These are phyloP conservation scores for Hyphopichia buzzinii DNA, from an alignment of 1,139 yeast genomes.

Conservation along the genomic window DNA sequence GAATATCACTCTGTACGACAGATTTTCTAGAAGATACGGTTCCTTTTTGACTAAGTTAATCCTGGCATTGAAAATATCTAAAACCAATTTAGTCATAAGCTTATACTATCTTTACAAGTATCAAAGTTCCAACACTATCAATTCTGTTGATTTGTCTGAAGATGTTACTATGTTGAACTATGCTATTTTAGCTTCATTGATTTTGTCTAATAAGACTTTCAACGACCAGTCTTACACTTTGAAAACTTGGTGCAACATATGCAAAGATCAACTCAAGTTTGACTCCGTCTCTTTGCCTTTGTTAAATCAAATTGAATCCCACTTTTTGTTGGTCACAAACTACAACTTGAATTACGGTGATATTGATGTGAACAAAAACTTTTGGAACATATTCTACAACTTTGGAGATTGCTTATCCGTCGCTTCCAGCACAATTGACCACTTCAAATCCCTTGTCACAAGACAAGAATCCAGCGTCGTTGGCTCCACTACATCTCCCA, in stretches of 20 bases:
- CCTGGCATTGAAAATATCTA: constrained; percentile 27
- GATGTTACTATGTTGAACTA: constrained; percentile 22
- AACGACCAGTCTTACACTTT: constrained; percentile 54
- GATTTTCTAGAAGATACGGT: constrained; percentile 19
- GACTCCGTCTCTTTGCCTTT: constrained; percentile 12
- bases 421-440: neutral
- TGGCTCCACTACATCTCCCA: neutral
- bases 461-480: neutral
- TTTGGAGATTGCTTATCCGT: neutral
- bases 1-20: constrained; percentile 4
- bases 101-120: constrained; percentile 32
- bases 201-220: constrained; percentile 46
- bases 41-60: constrained; percentile 19
- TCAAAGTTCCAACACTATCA: constrained; percentile 14
- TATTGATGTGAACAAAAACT: constrained; percentile 19
- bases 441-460: constrained; percentile 1
- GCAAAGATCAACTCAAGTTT: constrained; percentile 10
- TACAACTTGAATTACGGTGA: constrained; percentile 27
- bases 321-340: constrained; percentile 28
- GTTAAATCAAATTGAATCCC: constrained; percentile 28
- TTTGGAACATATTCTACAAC: constrained; percentile 21
- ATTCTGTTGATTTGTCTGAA: constrained; percentile 12
- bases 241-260: constrained; percentile 44
- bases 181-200: constrained; percentile 32
- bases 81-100: constrained; percentile 30